Conservation (phyloP, 108 stramenopile genomes). For the Cyclotella atomus region DNA sequence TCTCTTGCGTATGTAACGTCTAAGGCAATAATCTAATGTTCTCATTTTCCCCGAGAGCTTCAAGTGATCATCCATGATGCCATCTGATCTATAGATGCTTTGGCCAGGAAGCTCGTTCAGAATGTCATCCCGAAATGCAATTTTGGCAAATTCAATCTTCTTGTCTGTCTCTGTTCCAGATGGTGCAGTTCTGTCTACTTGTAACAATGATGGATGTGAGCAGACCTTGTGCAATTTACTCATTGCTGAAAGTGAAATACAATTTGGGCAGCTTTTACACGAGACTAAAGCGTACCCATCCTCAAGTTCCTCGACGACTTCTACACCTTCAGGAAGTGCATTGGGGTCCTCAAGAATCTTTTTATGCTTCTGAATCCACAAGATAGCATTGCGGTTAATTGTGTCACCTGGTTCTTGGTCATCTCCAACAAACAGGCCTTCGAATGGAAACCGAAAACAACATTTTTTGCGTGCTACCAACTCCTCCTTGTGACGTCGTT, state of each 20-base stretch:
- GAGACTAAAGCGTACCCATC: neutral
- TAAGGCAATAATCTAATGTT: slow-evolving; percentile 53
- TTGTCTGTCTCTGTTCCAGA: slow-evolving; percentile 53
- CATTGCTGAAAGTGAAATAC: slow-evolving; percentile 64
- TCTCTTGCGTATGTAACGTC: slow-evolving; percentile 41
- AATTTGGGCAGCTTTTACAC: slow-evolving; percentile 64
- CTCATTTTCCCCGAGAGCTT: slow-evolving; percentile 84
- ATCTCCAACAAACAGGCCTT: slow-evolving; percentile 35
- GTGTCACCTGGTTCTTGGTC: slow-evolving; percentile 29
- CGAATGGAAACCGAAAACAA: slow-evolving; percentile 62
- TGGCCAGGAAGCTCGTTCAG: slow-evolving; percentile 62
- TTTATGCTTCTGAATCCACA: slow-evolving; percentile 62
- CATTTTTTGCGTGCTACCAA: slow-evolving; percentile 58
- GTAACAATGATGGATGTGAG: slow-evolving; percentile 79
- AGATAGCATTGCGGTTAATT: slow-evolving; percentile 69
- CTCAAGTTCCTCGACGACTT: slow-evolving; percentile 37
- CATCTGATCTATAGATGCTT: slow-evolving; percentile 59
- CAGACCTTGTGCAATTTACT: slow-evolving; percentile 69
- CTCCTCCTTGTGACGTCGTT: slow-evolving; percentile 61
- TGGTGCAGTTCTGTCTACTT: slow-evolving; percentile 57
- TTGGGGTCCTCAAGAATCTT: slow-evolving; percentile 23
- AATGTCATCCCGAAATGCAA: slow-evolving; percentile 68
- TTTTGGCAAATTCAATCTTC: slow-evolving; percentile 75
- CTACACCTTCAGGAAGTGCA: neutral
- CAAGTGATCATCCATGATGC: slow-evolving; percentile 80